Conservation (phyloP, 805 yeast genomes). For the Metschnikowia bowlesiae region DNA sequence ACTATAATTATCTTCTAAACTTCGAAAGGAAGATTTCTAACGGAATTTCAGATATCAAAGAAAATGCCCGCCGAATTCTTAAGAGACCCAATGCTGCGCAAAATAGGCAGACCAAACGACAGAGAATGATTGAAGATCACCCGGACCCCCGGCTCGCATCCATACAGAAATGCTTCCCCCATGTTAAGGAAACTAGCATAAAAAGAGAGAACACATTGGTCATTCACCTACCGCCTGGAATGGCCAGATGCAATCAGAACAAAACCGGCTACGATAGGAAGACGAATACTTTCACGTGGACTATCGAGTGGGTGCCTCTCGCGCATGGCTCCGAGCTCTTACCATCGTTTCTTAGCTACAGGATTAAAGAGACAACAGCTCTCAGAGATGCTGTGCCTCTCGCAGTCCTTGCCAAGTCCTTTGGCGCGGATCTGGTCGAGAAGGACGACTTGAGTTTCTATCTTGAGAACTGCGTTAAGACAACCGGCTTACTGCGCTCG, state of each 20-base stretch:
- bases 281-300: slow-evolving; percentile 65
- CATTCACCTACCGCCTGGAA: slow-evolving; percentile 61
- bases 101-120: slow-evolving; percentile 10
- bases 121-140: slow-evolving; percentile 6
- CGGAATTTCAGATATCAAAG: slow-evolving; percentile 48
- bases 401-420: slow-evolving; percentile 23
- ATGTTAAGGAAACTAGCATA: slow-evolving; percentile 25
- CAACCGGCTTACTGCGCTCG: slow-evolving; percentile 15
- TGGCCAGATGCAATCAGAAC: slow-evolving; percentile 62
- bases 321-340: slow-evolving; percentile 23
- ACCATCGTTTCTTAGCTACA: slow-evolving; percentile 39
- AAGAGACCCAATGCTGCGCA: slow-evolving; percentile 21
- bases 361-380: slow-evolving; percentile 34
- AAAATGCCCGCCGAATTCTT: slow-evolving; percentile 40
- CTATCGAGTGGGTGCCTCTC: slow-evolving; percentile 65
- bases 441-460: slow-evolving; percentile 28
- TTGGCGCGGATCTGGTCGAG: slow-evolving; percentile 14
- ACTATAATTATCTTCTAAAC: slow-evolving; percentile 67
- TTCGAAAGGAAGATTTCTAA: slow-evolving; percentile 59
- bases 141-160: slow-evolving; percentile 22
- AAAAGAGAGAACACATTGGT: slow-evolving; percentile 65
- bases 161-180: slow-evolving; percentile 23
- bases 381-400: slow-evolving; percentile 41
- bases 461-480: slow-evolving; percentile 28
- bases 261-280: slow-evolving; percentile 68